phyloP scores from a whole-genome alignment of 1,139 yeast species.

The Blastobotrys ciferrii region DNA sequence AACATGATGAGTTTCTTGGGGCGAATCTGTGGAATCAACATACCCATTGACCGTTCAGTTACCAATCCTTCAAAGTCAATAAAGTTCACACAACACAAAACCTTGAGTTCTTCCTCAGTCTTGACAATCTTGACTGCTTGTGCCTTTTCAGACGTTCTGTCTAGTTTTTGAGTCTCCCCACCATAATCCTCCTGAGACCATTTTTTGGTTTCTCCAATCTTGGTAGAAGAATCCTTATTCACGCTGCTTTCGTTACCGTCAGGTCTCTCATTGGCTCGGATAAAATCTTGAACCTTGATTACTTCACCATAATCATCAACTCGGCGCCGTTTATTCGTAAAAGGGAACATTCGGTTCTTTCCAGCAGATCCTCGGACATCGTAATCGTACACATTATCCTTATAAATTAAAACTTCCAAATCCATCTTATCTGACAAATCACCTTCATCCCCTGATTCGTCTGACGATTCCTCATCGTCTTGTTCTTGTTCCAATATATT shows the following conservation, averaged over 20 bases:
- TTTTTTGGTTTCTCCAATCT: slow-evolving; percentile 40
- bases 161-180: slow-evolving; percentile 49
- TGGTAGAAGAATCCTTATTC: slow-evolving; percentile 23
- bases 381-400: slow-evolving; percentile 53
- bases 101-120: slow-evolving; percentile 41
- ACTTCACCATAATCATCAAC: slow-evolving; percentile 85
- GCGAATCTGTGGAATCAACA: slow-evolving; percentile 75
- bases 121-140: slow-evolving; percentile 53
- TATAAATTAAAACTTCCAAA: slow-evolving; percentile 33
- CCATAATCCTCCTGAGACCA: slow-evolving; percentile 35
- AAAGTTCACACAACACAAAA: slow-evolving; percentile 71
- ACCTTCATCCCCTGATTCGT: slow-evolving; percentile 34
- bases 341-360: slow-evolving; percentile 79
- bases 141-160: slow-evolving; percentile 45
- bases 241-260: not conserved
- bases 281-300: slow-evolving; percentile 63
- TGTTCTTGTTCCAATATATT: slow-evolving; percentile 52
- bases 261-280: slow-evolving; percentile 27
- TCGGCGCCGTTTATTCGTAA: slow-evolving; percentile 52
- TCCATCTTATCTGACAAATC: slow-evolving; percentile 32
- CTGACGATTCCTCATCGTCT: slow-evolving; percentile 36
- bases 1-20: slow-evolving; percentile 69
- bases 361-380: slow-evolving; percentile 61
- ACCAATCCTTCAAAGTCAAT: slow-evolving; percentile 85
- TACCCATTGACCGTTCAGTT: slow-evolving; percentile 76